A percentile compares a stretch with the other conserved stretches of the same genome.
Evolutionary conservation across 176 grass and related monocot genomes (phyloP).

Genomic region (Raddia distichophylla): DNA sequence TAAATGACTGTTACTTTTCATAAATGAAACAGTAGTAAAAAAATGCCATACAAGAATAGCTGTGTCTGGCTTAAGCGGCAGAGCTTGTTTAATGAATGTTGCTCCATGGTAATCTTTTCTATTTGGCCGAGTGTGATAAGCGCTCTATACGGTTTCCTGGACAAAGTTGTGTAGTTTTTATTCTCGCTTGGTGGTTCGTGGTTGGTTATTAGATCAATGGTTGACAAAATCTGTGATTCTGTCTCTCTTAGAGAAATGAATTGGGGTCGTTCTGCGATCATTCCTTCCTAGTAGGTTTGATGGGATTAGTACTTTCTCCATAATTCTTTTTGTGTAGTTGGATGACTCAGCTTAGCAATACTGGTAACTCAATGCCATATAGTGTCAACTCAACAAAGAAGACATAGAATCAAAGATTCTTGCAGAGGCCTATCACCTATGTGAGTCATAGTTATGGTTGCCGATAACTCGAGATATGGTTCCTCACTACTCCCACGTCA

Average conservation of each 20-base stretch:
- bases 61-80: background rate
- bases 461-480: background rate
- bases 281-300: background rate
- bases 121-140: no score
- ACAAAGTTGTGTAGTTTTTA: no score
- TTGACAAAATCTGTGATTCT: no score
- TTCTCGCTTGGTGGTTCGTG: no score
- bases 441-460: background rate
- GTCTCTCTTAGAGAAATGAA: no score
- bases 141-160: no score
- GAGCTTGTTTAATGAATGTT: background rate
- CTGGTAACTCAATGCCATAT: background rate
- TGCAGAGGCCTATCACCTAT: background rate
- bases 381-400: constrained; percentile 5
- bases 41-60: background rate
- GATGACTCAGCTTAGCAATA: background rate
- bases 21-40: constrained; percentile 5
- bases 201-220: no score
- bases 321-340: background rate
- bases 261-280: background rate
- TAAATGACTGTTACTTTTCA: constrained; percentile 6
- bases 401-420: background rate
- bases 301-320: background rate
- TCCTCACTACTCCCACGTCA: background rate
- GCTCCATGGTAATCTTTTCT: no score